Conservation (phyloP, 495 filamentous ascomycete genomes). For the Aspergillus indologenus region DNA sequence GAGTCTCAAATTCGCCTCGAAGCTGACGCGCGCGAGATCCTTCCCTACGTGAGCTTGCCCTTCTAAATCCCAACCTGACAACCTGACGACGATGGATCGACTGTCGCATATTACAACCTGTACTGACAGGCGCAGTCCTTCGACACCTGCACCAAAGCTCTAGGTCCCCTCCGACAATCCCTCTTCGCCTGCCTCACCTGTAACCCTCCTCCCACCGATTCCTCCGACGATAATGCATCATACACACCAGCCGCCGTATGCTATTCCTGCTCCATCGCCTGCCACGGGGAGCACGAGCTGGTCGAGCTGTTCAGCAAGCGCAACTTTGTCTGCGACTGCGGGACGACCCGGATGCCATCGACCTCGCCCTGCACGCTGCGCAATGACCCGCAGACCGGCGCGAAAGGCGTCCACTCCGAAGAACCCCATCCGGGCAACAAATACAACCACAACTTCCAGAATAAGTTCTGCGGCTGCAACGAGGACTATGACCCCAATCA, state of each 20-base stretch:
- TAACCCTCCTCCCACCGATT: slow-evolving; percentile 68
- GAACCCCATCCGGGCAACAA: slow-evolving; percentile 67
- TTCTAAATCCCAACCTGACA: slow-evolving; percentile 12
- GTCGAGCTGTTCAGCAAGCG: slow-evolving; percentile 96
- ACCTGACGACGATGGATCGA: not conserved
- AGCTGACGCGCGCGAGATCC: slow-evolving; percentile 86
- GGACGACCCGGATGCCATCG: slow-evolving; percentile 73
- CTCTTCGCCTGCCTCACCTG: slow-evolving; percentile 92
- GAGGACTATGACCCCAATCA: slow-evolving; percentile 79
- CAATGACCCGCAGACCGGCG: slow-evolving; percentile 66
- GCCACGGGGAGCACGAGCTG: slow-evolving; percentile 90
- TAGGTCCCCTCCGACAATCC: slow-evolving; percentile 81
- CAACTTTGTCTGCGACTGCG: slow-evolving; percentile 95
- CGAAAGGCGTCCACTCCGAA: slow-evolving; percentile 76
- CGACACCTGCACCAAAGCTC: slow-evolving; percentile 81
- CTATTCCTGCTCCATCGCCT: slow-evolving; percentile 94
- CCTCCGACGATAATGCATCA: slow-evolving; percentile 41
- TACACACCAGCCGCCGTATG: slow-evolving; percentile 82
- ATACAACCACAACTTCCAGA: slow-evolving; percentile 94
- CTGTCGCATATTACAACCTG: not conserved
- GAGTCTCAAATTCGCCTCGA: slow-evolving; percentile 86
- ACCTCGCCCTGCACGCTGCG: slow-evolving; percentile 73
- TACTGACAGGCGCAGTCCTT: slow-evolving; percentile 61
- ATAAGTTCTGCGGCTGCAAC: slow-evolving; percentile 87
- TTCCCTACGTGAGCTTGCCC: slow-evolving; percentile 70